Base-by-base conservation (phyloP, 2,329 filamentous ascomycete species). In the Alternaria metachromatica region DNA sequence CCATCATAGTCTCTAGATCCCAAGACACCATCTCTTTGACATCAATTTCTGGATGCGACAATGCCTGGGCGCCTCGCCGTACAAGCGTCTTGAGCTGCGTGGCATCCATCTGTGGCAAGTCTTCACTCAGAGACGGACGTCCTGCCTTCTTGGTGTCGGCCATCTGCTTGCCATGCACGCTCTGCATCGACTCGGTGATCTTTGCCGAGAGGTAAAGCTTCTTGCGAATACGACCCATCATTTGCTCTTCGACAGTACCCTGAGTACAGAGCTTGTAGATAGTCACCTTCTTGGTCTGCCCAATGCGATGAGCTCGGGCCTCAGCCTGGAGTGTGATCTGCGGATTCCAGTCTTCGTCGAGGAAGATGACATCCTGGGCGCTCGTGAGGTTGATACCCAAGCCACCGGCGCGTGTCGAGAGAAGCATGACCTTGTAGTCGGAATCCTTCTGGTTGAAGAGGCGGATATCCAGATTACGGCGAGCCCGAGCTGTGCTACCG, bases 181-280 rank as follows among this genome's bases (percentile, higher is more conserved):
- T 86, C 45, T 84, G 81, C 85, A 88, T 87, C 2, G 83, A 84
- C 63, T 88, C 87, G 0, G 86, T 88, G 18, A 89, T 86, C 69
- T 88, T 89, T 0, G 85, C 82, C 0, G 87, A 88, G 0, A 89
- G 79, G 64, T 89, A 89, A 0, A 89, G 78, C 76, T 89, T 90
- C 80, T 89, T 89, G 7, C 83, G 81, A n/a, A 88, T 85, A 2
- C 86, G 79, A 0, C 85, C 82, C 73, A 86, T 82, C 84, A 88
- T 88, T 61, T 88, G 87, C 64, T 87, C 85, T 64, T 88, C 86
- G 0, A 88, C 84, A 0, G 86, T 88, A 1, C 86, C 86, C 58
- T 84, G 84, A 0, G 86, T 85, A 63, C 85, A 86, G 0, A 88
- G 76, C 66, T 87, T 86, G 74, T 87, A 87, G 8, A 88, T 80